These are phyloP conservation scores for Nothophytophthora sp. DNA, from an alignment of 352 stramenopile genomes.

Conservation along the genomic window DNA sequence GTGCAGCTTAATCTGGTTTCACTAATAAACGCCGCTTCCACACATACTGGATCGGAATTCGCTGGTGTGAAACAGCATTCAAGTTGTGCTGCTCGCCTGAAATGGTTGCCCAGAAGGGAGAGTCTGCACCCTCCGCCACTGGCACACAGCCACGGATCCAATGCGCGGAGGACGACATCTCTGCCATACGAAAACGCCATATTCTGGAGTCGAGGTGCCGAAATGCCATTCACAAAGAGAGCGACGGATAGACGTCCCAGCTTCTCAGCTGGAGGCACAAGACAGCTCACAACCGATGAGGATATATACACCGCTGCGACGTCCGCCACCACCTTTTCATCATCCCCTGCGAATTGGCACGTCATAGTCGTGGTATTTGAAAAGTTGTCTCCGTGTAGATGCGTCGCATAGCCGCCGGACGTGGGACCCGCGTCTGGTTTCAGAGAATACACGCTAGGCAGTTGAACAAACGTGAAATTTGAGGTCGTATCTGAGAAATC, in stretches of 20 bases:
- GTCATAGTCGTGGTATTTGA: slow-evolving; percentile 14
- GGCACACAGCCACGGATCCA: slow-evolving; percentile 55
- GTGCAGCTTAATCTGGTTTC: slow-evolving; percentile 30
- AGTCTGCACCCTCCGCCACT: slow-evolving; percentile 32
- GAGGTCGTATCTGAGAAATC: slow-evolving; percentile 37
- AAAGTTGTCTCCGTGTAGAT: slow-evolving; percentile 32
- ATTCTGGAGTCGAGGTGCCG: slow-evolving; percentile 11
- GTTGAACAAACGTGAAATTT: slow-evolving; percentile 47
- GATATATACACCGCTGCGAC: slow-evolving; percentile 21
- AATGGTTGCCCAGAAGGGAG: slow-evolving; percentile 24
- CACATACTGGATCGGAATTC: slow-evolving; percentile 10
- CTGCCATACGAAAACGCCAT: slow-evolving; percentile 38
- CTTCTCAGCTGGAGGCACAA: slow-evolving; percentile 9
- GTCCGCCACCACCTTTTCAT: background rate
- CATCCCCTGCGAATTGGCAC: slow-evolving; percentile 32
- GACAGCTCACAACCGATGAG: slow-evolving; percentile 17
- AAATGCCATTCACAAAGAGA: slow-evolving; percentile 32
- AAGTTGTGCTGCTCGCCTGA: slow-evolving; percentile 33
- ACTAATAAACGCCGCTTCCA: slow-evolving; percentile 30
- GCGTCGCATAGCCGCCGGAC: slow-evolving; percentile 32
- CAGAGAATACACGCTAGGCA: slow-evolving; percentile 53
- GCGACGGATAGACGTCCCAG: slow-evolving; percentile 18
- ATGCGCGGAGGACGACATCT: slow-evolving; percentile 26
- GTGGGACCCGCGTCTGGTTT: slow-evolving; percentile 32
- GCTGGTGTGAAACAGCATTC: slow-evolving; percentile 54